phyloP scores from a whole-genome alignment of 2,329 filamentous ascomycete species.

The Rutstroemia sp. region DNA sequence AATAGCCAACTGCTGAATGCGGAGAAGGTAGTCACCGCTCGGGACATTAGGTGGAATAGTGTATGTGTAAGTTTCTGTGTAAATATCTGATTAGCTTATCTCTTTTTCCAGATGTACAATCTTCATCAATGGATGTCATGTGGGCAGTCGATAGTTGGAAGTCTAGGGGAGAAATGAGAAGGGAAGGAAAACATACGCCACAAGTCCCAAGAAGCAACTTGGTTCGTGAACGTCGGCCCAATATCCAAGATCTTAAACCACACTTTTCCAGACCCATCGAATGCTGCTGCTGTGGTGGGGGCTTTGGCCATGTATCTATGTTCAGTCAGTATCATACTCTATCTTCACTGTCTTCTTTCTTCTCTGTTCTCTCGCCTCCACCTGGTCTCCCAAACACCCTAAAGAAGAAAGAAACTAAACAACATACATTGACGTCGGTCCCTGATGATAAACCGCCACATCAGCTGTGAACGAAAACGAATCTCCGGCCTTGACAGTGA shows the following conservation, averaged over 20 bases:
- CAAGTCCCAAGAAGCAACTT: constrained; percentile 23
- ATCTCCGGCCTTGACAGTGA: constrained; percentile 32
- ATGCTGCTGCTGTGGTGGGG: constrained; percentile 28
- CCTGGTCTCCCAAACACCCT: neutral
- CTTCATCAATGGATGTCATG: too few relatives aligned
- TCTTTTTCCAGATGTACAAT: too few relatives aligned
- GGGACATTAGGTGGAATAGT: constrained; percentile 24
- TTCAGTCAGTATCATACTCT: neutral
- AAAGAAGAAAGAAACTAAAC: neutral
- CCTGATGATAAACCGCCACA: constrained; percentile 30
- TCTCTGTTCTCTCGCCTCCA: neutral
- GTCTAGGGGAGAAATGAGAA: neutral
- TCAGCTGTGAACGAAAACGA: constrained; percentile 41
- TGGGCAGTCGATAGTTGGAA: too few relatives aligned
- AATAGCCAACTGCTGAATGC: constrained; percentile 26
- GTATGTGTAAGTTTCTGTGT: constrained; percentile 24
- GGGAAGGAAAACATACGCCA: constrained; percentile 14
- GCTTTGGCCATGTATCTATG: constrained; percentile 30
- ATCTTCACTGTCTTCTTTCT: neutral
- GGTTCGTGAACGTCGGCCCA: constrained; percentile 24
- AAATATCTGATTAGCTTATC: neutral
- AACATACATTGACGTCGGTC: constrained; percentile 27
- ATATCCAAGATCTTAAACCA: constrained; percentile 34
- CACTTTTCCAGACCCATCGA: constrained; percentile 30
- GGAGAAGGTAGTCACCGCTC: constrained; percentile 25